Percentiles rank a stretch among this genome's conserved stretches.
Conservation (phyloP, 2,329 filamentous ascomycete genomes). For the Tolypocladium amazonense region DNA sequence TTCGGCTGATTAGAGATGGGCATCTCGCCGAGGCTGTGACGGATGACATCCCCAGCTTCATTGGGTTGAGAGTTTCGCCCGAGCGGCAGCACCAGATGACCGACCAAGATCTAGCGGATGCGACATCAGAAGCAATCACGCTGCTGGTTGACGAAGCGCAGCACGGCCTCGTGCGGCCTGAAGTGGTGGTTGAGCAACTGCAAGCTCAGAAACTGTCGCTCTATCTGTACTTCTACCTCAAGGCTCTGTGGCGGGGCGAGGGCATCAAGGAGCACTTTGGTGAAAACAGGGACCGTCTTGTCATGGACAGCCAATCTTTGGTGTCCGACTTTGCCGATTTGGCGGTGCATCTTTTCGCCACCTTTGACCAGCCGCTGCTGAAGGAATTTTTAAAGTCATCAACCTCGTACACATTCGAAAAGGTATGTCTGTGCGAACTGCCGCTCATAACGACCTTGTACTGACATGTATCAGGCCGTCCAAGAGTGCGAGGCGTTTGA, state of each 20-base stretch:
- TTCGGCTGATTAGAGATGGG: slow-evolving; percentile 75
- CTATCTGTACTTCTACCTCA: slow-evolving; percentile 88
- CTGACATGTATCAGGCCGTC: slow-evolving; percentile 38
- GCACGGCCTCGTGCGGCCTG: slow-evolving; percentile 72
- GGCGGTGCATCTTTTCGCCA: slow-evolving; percentile 75
- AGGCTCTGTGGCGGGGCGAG: slow-evolving; percentile 72
- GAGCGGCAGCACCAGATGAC: slow-evolving; percentile 56
- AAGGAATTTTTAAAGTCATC: slow-evolving; percentile 82
- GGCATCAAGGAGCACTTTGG: slow-evolving; percentile 43
- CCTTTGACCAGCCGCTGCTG: slow-evolving; percentile 67
- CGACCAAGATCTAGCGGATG: slow-evolving; percentile 61
- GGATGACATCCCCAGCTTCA: slow-evolving; percentile 83
- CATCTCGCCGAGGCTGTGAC: slow-evolving; percentile 82
- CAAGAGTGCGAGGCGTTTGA: slow-evolving; percentile 70
- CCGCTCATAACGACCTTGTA: neutral
- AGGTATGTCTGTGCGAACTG: slow-evolving; percentile 25
- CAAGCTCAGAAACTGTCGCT: slow-evolving; percentile 54
- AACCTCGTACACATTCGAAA: slow-evolving; percentile 81
- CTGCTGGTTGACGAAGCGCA: slow-evolving; percentile 86
- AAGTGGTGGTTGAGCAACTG: slow-evolving; percentile 70
- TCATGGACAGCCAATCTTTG: slow-evolving; percentile 52
- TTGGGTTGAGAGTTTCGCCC: slow-evolving; percentile 73
- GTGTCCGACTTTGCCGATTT: slow-evolving; percentile 83
- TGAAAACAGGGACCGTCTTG: slow-evolving; percentile 44
- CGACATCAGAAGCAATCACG: slow-evolving; percentile 73